These are phyloP conservation scores for Dalbergia cochinchinensis DNA, from an alignment of 306 rosid genomes.

Conservation along the genomic window DNA sequence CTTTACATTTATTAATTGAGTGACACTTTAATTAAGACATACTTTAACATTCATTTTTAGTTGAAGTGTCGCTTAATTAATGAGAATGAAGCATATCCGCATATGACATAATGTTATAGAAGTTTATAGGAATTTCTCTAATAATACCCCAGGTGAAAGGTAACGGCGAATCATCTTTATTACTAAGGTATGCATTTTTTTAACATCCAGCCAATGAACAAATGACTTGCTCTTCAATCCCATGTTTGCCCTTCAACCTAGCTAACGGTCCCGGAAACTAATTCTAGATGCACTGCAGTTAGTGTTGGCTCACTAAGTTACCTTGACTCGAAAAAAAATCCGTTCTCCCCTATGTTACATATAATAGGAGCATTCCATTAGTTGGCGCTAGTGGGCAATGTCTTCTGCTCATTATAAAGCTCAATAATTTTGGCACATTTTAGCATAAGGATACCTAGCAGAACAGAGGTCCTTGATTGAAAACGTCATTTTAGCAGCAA, in stretches of 20 bases:
- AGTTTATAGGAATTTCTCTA: background rate
- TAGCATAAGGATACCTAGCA: background rate
- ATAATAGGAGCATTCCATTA: too few relatives aligned
- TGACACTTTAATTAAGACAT: too few relatives aligned
- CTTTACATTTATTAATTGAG: too few relatives aligned
- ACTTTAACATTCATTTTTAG: too few relatives aligned
- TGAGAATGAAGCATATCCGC: background rate
- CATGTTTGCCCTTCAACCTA: background rate
- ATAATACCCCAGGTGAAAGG: background rate
- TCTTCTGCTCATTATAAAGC: constrained; percentile 37
- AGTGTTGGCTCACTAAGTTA: constrained; percentile 21
- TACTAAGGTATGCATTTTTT: background rate
- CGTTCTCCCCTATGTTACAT: too few relatives aligned
- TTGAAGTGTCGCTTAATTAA: too few relatives aligned
- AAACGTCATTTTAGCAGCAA: background rate
- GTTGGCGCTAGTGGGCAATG: background rate
- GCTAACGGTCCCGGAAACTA: too few relatives aligned
- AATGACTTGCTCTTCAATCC: background rate
- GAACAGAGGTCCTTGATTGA: background rate
- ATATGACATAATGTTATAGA: too few relatives aligned
- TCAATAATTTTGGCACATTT: constrained; percentile 32
- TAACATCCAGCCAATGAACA: background rate
- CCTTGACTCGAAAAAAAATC: background rate
- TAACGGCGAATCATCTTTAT: too few relatives aligned
- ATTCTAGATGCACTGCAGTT: constrained; percentile 43